Evolutionary conservation across 2,329 filamentous ascomycete genomes (phyloP), one percentile per base, ranked within the genome.

Genomic region (Fusarium sp.): DNA sequence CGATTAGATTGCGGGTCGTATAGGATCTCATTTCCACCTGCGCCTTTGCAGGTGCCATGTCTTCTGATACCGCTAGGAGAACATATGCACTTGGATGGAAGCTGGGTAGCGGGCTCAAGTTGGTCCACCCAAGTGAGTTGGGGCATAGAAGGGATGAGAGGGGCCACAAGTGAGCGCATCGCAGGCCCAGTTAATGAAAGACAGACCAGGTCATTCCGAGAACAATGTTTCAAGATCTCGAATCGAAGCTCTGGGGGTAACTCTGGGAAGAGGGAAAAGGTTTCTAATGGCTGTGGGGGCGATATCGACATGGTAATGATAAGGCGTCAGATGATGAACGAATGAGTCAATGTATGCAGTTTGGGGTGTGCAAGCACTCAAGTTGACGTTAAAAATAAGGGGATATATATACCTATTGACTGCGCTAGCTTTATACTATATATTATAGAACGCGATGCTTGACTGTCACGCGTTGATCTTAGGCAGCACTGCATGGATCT

Each of bases 181-280:
- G 34, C 42, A 2, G 43, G 42, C 0, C n/a, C 8, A 1, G 60
- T 60, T 1, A 65, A 14, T 5, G 62, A 65, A 11, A 65, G 61
- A 3, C 62, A 65, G n/a, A 65, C 31, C 2, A 47, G 40, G 1
- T 65, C 62, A 7, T 53, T 65, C 34, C 21, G 22, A 9, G 22
- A 7, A 24, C 62, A 65, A 6, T 31, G 38, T 14, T 24, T 39
- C 4, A 65, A 17, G 2, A 65, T 24, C 2, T 59, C 42, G 3
- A 65, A 34, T 39, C 53, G 62, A 13, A 65, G 51, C 24, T 65
- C 62, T 11, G 53, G 36, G 1, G 62, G 62, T 5, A 65, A 53
- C 17, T 22, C 45, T 10, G 17, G 46, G 24, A 65, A 65, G 2
- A 51, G 13, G 1, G 53, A 44, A 6, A 65, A 65, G 6, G 15